Evolutionary conservation across 352 stramenopile species (phyloP), one percentile per base, ranked within the genome.

Genomic region (Phytophthora citrophthora): DNA sequence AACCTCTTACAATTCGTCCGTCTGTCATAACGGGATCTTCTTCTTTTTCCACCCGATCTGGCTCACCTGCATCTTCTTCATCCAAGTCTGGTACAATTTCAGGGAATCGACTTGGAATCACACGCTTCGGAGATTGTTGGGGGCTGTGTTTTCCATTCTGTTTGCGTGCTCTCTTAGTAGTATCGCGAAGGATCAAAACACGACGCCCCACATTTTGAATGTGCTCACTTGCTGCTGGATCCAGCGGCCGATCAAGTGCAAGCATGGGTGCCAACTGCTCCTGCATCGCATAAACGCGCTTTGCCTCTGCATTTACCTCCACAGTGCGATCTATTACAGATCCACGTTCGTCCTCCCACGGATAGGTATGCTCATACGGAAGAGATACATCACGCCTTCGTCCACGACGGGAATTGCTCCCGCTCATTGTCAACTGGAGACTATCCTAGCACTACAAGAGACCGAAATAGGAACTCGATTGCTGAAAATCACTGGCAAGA

Each of bases 181-280:
- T 72, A 40, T 83, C 77, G n/a, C 76, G 63, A 44, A 93, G 57
- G 18, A 91, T 76, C 39, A 78, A 61, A 48, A 87, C 74, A 18
- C 74, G 77, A 3, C 76, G 74, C 1, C 86, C 83, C 13, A 94
- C 74, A 31, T 92, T 74, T 23, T 86, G 76, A 39, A 94, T 54
- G 50, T 89, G 83, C 43, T 82, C 68, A 3, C 53, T 67, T 12
- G 53, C 59, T 23, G 45, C 65, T 4, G 74, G 70, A 41, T 89
- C 70, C 36, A 74, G 26, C 9, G 44, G 45, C 57, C 79, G 74
- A 11, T 90, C 83, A 9, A 86, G 71, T n/a, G 74, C 57, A 27
- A 92, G 52, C 31, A 77, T 70, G n/a, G 82, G 79, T 34, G 89
- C 68, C 5, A 89, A 50, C 59, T 74, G 67, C 38, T 85, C 54